Evolutionary conservation across 2,329 filamentous ascomycete genomes (phyloP).

Genomic region (Colletotrichum orbiculare): DNA sequence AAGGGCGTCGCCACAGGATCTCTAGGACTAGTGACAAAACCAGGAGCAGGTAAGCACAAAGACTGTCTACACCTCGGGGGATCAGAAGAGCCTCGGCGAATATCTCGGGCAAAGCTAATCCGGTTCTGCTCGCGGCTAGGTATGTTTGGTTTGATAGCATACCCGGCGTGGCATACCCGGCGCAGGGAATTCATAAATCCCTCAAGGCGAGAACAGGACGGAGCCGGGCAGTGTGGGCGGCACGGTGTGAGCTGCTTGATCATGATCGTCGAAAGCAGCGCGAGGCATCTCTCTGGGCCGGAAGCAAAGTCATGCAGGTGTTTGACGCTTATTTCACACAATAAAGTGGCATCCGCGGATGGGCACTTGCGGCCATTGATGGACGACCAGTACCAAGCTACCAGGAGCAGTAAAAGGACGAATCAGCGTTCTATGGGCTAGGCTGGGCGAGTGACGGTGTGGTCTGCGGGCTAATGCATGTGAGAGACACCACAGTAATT

Average conservation of each 20-base stretch:
- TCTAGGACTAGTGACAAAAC: slow-evolving; percentile 39
- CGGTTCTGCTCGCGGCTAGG: slow-evolving; percentile 7
- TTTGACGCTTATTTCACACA: slow-evolving; percentile 21
- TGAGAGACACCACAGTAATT: not conserved
- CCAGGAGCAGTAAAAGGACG: not conserved
- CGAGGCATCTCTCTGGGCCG: not conserved
- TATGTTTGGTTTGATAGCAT: slow-evolving; percentile 44
- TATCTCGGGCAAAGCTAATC: slow-evolving; percentile 12
- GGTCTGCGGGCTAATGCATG: not conserved
- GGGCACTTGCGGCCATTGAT: too few species aligned
- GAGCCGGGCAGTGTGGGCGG: slow-evolving; percentile 1
- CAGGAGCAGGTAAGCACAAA: slow-evolving; percentile 41
- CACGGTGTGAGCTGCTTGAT: slow-evolving; percentile 10
- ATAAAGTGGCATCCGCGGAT: slow-evolving; percentile 4
- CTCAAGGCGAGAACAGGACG: slow-evolving; percentile 38
- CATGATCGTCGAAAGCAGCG: not conserved
- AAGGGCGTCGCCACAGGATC: slow-evolving; percentile 49
- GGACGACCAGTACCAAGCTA: not conserved
- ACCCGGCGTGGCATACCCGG: slow-evolving; percentile 46
- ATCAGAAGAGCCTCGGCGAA: not conserved
- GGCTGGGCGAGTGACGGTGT: not conserved
- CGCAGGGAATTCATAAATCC: slow-evolving; percentile 46
- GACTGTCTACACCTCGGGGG: not conserved
- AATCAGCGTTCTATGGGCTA: not conserved
- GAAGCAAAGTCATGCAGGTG: slow-evolving; percentile 19